These are phyloP conservation scores for Melastoma candidum DNA, from an alignment of 441 rosid species.

Conservation along the genomic window DNA sequence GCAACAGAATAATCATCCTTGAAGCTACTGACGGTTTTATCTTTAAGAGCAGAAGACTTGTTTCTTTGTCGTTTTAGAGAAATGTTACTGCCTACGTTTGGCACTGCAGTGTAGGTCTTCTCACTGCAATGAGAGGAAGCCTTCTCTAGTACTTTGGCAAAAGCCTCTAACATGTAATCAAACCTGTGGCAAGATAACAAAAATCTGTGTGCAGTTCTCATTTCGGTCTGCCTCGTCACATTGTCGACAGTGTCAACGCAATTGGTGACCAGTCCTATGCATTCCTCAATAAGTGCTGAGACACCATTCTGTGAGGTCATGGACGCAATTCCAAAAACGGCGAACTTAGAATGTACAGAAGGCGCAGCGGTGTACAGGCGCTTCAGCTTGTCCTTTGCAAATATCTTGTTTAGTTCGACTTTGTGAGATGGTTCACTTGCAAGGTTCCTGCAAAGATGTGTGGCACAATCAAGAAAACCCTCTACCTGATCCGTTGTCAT, in stretches of 20 bases:
- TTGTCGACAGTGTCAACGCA: constrained; percentile 48
- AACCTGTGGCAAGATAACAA: constrained; percentile 44
- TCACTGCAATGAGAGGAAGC: constrained; percentile 64
- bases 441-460: constrained; percentile 48
- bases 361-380: constrained; percentile 52
- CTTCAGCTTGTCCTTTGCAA: constrained; percentile 43
- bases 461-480: constrained; percentile 58
- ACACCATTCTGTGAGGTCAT: constrained; percentile 40
- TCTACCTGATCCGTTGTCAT: constrained; percentile 47
- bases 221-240: constrained; percentile 56
- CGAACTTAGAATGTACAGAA: constrained; percentile 47
- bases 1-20: constrained; percentile 58
- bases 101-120: constrained; percentile 59
- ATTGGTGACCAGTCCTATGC: constrained; percentile 40
- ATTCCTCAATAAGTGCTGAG: constrained; percentile 47
- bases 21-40: constrained; percentile 51
- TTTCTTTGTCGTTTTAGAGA: constrained; percentile 43
- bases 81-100: constrained; percentile 29
- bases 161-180: constrained; percentile 47
- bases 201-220: constrained; percentile 75
- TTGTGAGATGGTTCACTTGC: constrained; percentile 35
- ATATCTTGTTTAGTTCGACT: constrained; percentile 47
- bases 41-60: constrained; percentile 41
- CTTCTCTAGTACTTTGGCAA: constrained; percentile 48
- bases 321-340: constrained; percentile 50